Evolutionary conservation across 805 yeast species (phyloP), one percentile per base, ranked within the genome.

Genomic region (Saccharomycopsis selenospora): DNA sequence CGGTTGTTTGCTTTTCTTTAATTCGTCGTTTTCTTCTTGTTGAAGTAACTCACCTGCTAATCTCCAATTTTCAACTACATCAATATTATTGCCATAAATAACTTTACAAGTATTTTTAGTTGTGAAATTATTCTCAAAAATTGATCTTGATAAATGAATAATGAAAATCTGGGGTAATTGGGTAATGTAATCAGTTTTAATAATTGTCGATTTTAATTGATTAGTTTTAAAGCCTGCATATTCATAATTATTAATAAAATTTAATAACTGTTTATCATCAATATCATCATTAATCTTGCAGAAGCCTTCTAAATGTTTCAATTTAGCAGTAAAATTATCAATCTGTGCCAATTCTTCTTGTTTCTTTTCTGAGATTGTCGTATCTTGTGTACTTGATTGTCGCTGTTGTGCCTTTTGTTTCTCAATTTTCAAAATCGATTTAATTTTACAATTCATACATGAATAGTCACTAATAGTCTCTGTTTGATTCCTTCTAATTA

Each of bases 121-220:
- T 1, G 85, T 76, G 14, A 73, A 76, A 38, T 77, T 77, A 6
- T 85, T 87, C 43, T 77, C 73, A 60, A 75, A 89, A 38, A 84
- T 74, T 0, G 97, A 90, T 57, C 98, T 71, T 7, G 96, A 87
- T 38, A 93, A 65, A 62, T 91, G 98, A n/a, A 91, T 66, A 0
- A 85, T 76, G 44, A 93, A 69, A 4, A 86, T 66, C 47, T 75
- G 71, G 0, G 99, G 97, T 3, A 86, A 76, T 47, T 73, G 72
- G 10, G 77, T 70, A 36, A 88, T 72, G 22, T 72, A 70, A 0
- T 82, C 77, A 53, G 73, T 75, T 59, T 86, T 85, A 27, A 79
- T 75, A 3, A 91, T 87, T 0, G 81, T 76, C 0, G 91, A 76
- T 40, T 77, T 75, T 3, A 85, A 59, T 7, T 64, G 58, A 22